A percentile compares a stretch with the other conserved stretches of the same genome.
phyloP scores from a whole-genome alignment of 2,329 filamentous ascomycete species.

The Diplocarpon mali region DNA sequence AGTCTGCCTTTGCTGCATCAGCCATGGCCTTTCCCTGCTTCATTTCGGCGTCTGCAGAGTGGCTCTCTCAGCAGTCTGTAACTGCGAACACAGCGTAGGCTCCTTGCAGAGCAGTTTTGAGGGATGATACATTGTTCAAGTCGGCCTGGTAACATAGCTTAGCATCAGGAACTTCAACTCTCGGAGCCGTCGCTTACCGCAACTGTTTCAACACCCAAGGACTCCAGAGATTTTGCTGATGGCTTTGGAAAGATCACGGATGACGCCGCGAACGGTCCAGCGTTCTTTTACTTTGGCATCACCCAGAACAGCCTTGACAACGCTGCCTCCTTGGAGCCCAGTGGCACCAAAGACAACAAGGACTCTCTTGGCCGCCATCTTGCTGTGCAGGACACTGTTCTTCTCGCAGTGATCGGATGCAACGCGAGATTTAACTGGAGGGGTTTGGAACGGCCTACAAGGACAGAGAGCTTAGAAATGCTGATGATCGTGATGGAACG shows the following conservation, averaged over 20 bases:
- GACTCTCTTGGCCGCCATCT: constrained; percentile 29
- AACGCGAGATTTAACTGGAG: too few relatives aligned
- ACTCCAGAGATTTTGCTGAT: constrained; percentile 31
- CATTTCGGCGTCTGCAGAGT: constrained; percentile 31
- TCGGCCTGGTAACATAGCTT: too few relatives aligned
- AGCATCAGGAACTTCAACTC: too few relatives aligned
- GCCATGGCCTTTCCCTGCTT: constrained; percentile 38
- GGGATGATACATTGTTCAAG: too few relatives aligned
- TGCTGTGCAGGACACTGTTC: not conserved
- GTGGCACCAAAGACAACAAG: constrained; percentile 38
- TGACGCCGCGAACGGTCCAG: constrained; percentile 38
- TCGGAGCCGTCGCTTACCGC: too few relatives aligned
- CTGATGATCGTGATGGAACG: too few relatives aligned
- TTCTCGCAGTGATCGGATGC: not conserved
- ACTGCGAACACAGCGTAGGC: too few relatives aligned
- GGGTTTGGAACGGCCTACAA: too few relatives aligned
- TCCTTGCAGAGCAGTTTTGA: too few relatives aligned
- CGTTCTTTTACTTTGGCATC: constrained; percentile 32
- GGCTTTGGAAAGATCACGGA: constrained; percentile 34
- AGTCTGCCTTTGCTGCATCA: constrained; percentile 33
- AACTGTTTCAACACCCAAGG: constrained; percentile 34
- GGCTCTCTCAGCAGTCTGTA: constrained; percentile 28
- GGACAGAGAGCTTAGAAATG: too few relatives aligned
- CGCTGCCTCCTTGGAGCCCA: constrained; percentile 41
- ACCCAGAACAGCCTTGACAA: constrained; percentile 38